Base-by-base conservation (phyloP, 2,329 filamentous ascomycete genomes). In the Colletotrichum echinochloae region DNA sequence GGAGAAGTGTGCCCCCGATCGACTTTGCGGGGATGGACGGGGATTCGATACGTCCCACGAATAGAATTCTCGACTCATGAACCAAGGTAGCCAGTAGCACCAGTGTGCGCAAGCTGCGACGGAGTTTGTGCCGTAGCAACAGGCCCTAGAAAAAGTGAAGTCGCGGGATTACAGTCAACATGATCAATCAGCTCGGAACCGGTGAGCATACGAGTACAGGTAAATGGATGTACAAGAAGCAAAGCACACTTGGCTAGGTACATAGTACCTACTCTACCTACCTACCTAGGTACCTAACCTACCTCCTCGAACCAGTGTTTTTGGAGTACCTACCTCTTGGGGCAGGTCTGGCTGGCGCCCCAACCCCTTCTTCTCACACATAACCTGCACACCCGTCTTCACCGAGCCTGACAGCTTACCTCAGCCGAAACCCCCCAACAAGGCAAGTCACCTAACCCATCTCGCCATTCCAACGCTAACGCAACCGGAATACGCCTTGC, bases 391-490 rank as follows among this genome's bases (percentile, higher is more conserved):
- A n/a, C 46, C 14, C 2, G 4, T 30, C 26, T 33, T 44, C 26
- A 60, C 20, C n/a, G 23, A 12, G 11, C 20, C 44, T 23, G 4
- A 11, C 26, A n/a, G 8, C 52, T 60, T 66, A 66, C 61, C 46
- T 69, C 46, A 69, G 66, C 33, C 7, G 23, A n/a, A 28, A 33
- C 46, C 44, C 18, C 16, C 33, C 23, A 18, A 48, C 18, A 8
- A 46, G 30, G 9, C 44, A 66, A 70, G 54, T 70, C 63, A 70
- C 67, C 56, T 70, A 66, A 67, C 67, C 67, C 67, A 66, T 56
- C 48, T 41, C 26, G 28, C 30, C 30, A n/a, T 18, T 65, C 59
- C 4, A 60, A 65, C 61, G 61, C 66, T 60, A 65, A 48, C 54
- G 46, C 54, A 69, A 20, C 18, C 44, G 44, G n/a, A 63, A 33